phyloP scores from a whole-genome alignment of 148 eudicot genomes.

The Linanthus parryae region DNA sequence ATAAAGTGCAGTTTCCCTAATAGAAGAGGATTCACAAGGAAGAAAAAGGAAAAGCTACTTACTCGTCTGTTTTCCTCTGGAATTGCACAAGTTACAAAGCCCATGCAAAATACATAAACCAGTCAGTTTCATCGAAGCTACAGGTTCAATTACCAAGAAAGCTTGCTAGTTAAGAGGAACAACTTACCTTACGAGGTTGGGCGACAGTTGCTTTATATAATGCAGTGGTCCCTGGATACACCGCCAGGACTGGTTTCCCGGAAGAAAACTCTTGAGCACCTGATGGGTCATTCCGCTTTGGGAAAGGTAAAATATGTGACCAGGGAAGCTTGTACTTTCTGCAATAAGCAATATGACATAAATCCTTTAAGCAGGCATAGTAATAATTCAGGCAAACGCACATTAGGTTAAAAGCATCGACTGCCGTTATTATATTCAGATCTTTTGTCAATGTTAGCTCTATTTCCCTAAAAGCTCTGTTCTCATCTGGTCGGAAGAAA shows the following conservation, averaged over 20 bases:
- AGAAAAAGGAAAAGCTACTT: slow-evolving; percentile 33
- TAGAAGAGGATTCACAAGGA: background rate
- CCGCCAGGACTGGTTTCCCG: slow-evolving; percentile 85
- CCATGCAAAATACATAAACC: slow-evolving; percentile 21
- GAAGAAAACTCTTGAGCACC: slow-evolving; percentile 64
- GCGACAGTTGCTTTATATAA: slow-evolving; percentile 95
- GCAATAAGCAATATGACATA: slow-evolving; percentile 14
- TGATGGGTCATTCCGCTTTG: slow-evolving; percentile 69
- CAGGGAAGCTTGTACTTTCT: slow-evolving; percentile 80
- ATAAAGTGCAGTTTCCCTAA: too few species aligned
- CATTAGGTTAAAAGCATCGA: background rate
- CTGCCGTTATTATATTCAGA: too few species aligned
- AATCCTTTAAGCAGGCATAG: slow-evolving; percentile 1
- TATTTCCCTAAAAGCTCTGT: too few species aligned
- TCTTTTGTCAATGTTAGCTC: too few species aligned
- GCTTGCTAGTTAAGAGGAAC: background rate
- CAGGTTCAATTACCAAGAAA: background rate
- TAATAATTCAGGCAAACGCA: background rate
- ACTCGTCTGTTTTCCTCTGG: slow-evolving; percentile 95
- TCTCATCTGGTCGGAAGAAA: too few species aligned
- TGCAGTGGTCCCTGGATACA: slow-evolving; percentile 93
- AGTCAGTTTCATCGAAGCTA: slow-evolving; percentile 15
- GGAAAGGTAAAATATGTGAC: slow-evolving; percentile 88
- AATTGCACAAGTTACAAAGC: slow-evolving; percentile 13
- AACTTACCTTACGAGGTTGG: slow-evolving; percentile 72